Evolutionary conservation across 2,329 filamentous ascomycete genomes (phyloP).

Genomic region (Elsinoe ampelina): DNA sequence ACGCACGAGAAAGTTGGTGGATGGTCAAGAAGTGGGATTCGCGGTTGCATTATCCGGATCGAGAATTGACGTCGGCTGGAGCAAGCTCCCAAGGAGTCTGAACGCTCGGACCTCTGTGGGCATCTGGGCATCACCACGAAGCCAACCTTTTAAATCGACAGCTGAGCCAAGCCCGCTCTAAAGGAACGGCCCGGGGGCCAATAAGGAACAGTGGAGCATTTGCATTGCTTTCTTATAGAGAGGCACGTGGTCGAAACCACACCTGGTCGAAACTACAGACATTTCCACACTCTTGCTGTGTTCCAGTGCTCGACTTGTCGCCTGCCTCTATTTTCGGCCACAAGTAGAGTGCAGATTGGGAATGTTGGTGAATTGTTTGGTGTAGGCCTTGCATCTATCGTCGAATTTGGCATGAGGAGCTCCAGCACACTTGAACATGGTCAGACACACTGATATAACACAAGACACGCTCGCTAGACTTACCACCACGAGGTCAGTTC

Average conservation of each 20-base stretch:
- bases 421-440: background rate
- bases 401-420: background rate
- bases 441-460: background rate
- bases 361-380: background rate
- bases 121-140: too few relatives aligned
- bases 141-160: too few relatives aligned
- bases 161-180: too few relatives aligned
- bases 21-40: constrained; percentile 4
- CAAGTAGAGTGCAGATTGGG: background rate
- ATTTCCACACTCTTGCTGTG: too few relatives aligned
- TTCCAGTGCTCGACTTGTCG: too few relatives aligned
- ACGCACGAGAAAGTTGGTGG: background rate
- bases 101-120: too few relatives aligned
- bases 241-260: too few relatives aligned
- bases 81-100: too few relatives aligned
- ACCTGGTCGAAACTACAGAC: too few relatives aligned
- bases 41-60: constrained; percentile 8
- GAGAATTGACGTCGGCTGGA: constrained; percentile 3
- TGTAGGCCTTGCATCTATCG: background rate
- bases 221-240: too few relatives aligned
- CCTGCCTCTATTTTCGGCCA: background rate
- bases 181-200: too few relatives aligned
- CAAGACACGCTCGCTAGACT: background rate
- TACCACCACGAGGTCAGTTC: background rate
- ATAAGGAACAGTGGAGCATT: too few relatives aligned